Evolutionary conservation across 768 basidiomycete genomes (phyloP), one percentile per base, ranked within the genome.

Genomic region (Rhodotorula graminis): DNA sequence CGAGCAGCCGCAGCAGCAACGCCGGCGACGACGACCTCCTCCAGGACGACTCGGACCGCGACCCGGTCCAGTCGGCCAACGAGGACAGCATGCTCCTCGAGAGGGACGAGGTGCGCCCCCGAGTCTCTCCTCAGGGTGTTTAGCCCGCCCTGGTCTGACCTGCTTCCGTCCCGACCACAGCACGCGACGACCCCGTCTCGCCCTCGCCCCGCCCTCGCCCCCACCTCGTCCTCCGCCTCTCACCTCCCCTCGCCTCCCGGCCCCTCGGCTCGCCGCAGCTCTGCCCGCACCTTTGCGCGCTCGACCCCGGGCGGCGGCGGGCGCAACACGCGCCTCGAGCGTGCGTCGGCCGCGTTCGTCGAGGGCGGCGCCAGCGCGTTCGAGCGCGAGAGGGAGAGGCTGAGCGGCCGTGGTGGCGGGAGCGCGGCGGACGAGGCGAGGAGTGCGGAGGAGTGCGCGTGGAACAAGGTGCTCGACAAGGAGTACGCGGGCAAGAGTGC

Each of bases 381-480:
- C 23, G 60, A 61, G 15, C 42, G 60, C 42, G 44, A 47, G 60
- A n/a, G 60, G 60, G 44, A 21, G n/a, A 12, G 18, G 4, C 27
- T n/a, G 9, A 23, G 64, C 23, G 2, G 42, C 21, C 11, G 40
- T 3, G n/a, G n/a, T 0, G n/a, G 6, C 11, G 65, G 50, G 6
- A 59, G 50, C 7, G 42, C 23, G 18, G 64, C 53, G 7, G 64
- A 40, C 25, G 42, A 67, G 11, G 59, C 23, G 33, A 60, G 40
- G 59, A 67, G 29, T 7, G 37, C 49, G 5, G 66, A 67, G 58
- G 66, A 67, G 58, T 31, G n/a, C 15, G 59, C 50, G n/a, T 25
- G 42, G 58, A 23, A 16, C 5, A 67, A 67, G 66, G 37, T 67
- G 58, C 3, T 67, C 37, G 66, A 67, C 40, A 67, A 53, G 59